phyloP scores from a whole-genome alignment of 208 protist species.

The Trypanosoma scelopori region DNA sequence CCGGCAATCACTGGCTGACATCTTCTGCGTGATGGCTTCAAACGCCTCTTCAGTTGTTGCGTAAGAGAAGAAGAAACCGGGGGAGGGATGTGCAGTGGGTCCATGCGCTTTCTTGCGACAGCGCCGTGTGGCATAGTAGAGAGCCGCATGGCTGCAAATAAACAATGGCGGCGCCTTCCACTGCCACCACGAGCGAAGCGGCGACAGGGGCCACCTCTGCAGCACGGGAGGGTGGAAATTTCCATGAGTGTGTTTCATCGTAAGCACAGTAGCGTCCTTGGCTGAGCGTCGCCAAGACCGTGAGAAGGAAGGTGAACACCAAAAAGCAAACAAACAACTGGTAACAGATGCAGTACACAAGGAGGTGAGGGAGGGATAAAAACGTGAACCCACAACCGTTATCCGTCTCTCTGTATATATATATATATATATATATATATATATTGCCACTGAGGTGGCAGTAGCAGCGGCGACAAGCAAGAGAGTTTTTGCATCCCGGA shows the following conservation, averaged over 20 bases:
- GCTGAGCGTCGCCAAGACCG: too few species aligned
- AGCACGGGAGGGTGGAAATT: background rate
- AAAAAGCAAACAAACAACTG: background rate
- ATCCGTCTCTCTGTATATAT: background rate
- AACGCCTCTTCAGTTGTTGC: slow-evolving; percentile 12
- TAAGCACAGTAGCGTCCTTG: too few species aligned
- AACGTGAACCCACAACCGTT: background rate
- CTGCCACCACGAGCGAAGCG: background rate
- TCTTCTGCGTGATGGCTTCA: slow-evolving; percentile 23
- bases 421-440: background rate
- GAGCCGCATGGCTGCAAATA: background rate
- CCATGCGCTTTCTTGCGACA: background rate
- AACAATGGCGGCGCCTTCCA: background rate
- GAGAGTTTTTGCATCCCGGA: background rate
- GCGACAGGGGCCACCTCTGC: background rate
- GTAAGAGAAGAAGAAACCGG: slow-evolving; percentile 16
- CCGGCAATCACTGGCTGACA: slow-evolving; percentile 56
- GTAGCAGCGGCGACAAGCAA: too few species aligned
- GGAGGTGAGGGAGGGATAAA: slow-evolving; percentile 7
- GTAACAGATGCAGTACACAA: background rate
- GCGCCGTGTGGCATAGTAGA: slow-evolving; percentile 1
- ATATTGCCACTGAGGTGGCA: too few species aligned
- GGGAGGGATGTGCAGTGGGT: slow-evolving; percentile 2
- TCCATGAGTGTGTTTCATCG: too few species aligned
- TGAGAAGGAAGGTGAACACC: background rate